These are phyloP conservation scores for Vaccinium corymbosum DNA, from an alignment of 148 eudicot genomes.

Conservation along the genomic window DNA sequence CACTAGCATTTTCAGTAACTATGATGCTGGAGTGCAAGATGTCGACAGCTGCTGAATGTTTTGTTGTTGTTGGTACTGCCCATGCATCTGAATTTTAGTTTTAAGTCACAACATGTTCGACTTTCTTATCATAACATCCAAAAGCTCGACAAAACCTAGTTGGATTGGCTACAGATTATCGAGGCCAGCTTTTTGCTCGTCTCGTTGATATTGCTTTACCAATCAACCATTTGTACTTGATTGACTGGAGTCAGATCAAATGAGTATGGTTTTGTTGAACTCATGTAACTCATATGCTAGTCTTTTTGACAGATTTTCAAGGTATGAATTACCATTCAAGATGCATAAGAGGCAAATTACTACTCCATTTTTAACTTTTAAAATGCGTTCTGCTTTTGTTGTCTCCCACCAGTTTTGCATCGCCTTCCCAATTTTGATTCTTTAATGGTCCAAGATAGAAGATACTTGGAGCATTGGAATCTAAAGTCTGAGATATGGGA, in stretches of 20 bases:
- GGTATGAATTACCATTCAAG: neutral
- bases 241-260: neutral
- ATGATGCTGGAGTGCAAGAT: neutral
- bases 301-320: neutral
- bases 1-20: neutral
- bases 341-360: neutral
- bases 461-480: constrained; percentile 61
- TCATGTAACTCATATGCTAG: neutral
- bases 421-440: constrained; percentile 1
- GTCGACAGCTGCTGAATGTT: neutral
- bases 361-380: neutral
- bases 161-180: neutral
- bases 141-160: neutral
- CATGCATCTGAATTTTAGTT: neutral
- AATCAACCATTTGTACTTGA: neutral
- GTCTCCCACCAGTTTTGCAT: neutral
- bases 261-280: neutral
- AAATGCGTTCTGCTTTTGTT: no score
- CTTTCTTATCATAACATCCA: neutral
- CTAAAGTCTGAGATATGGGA: constrained; percentile 36
- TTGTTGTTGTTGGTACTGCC: neutral
- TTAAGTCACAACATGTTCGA: neutral
- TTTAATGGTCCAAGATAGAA: constrained; percentile 89
- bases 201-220: neutral
- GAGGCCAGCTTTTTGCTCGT: neutral